Percentiles rank a stretch among this genome's conserved stretches.
Evolutionary conservation across 108 stramenopile species (phyloP).

Genomic region (Schizochytrium sp.): DNA sequence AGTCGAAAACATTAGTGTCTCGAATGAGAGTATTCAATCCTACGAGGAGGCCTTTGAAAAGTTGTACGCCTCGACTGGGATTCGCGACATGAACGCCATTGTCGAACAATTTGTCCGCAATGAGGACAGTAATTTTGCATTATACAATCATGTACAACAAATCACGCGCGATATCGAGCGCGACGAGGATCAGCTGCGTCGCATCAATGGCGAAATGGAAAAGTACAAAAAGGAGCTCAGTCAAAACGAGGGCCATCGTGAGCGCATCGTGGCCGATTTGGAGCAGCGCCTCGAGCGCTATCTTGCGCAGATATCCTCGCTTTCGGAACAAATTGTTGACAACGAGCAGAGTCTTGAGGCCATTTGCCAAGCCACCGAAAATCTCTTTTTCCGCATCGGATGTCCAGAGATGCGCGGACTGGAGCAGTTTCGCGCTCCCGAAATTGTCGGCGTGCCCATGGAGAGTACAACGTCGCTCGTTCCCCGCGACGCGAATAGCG

Average conservation of each 20-base stretch:
- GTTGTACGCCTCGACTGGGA: conserved; percentile 56
- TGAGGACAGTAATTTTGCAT: conserved; percentile 64
- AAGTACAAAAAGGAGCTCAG: conserved; percentile 41
- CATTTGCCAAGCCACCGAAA: conserved; percentile 53
- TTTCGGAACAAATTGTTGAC: conserved; percentile 47
- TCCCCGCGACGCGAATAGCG: too few relatives aligned
- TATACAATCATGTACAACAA: conserved; percentile 60
- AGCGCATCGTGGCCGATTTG: conserved; percentile 53
- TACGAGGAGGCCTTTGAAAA: conserved; percentile 70
- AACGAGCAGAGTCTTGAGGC: conserved; percentile 50
- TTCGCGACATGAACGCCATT: conserved; percentile 53
- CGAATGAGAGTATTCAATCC: conserved; percentile 49
- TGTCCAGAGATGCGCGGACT: neutral
- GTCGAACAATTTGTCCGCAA: conserved; percentile 56
- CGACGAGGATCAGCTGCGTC: conserved; percentile 48
- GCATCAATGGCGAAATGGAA: conserved; percentile 46
- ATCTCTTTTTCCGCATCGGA: conserved; percentile 23
- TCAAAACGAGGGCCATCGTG: conserved; percentile 46
- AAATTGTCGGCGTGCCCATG: neutral
- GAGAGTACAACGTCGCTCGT: neutral
- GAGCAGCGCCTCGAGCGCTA: conserved; percentile 46
- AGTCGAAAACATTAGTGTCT: conserved; percentile 29
- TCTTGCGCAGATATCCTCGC: conserved; percentile 46
- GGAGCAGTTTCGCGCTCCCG: conserved; percentile 30
- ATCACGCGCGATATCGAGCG: conserved; percentile 60